Percentiles rank a stretch among this genome's conserved stretches.
Evolutionary conservation across 768 basidiomycete species (phyloP).

Genomic region (Boletales sp.): DNA sequence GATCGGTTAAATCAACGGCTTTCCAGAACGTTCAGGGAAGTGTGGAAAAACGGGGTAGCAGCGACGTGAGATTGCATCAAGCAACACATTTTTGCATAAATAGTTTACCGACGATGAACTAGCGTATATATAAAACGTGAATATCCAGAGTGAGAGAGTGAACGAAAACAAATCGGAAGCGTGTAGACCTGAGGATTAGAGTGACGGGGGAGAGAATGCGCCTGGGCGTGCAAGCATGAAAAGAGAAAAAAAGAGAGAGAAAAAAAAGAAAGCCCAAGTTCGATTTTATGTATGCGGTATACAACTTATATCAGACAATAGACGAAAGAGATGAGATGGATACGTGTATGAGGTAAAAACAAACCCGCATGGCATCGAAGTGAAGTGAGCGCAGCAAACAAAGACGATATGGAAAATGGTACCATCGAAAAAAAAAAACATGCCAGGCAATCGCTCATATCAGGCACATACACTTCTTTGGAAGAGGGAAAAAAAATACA

Average conservation of each 20-base stretch:
- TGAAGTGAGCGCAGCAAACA: slow-evolving; percentile 11
- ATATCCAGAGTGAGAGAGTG: background rate
- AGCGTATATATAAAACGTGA: slow-evolving; percentile 15
- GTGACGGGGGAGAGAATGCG: too few species aligned
- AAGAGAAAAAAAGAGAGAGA: slow-evolving; percentile 2
- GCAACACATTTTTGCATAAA: slow-evolving; percentile 20
- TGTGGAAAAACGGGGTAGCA: background rate
- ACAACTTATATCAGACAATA: slow-evolving; percentile 19
- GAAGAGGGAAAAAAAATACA: background rate
- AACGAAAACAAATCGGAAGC: too few species aligned
- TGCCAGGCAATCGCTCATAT: slow-evolving; percentile 8
- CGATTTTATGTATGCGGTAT: slow-evolving; percentile 26
- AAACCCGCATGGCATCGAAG: slow-evolving; percentile 9
- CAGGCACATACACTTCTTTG: slow-evolving; percentile 19
- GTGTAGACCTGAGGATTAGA: too few species aligned
- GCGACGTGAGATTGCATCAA: slow-evolving; percentile 21
- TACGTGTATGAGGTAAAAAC: slow-evolving; percentile 1
- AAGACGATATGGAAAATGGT: slow-evolving; percentile 8
- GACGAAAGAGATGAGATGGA: background rate
- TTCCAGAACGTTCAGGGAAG: too few species aligned
- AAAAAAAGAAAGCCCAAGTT: slow-evolving; percentile 3
- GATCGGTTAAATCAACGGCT: too few species aligned
- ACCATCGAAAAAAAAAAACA: slow-evolving; percentile 5
- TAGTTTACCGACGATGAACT: slow-evolving; percentile 12
- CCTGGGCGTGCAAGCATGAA: too few species aligned